These are phyloP conservation scores for Pleurotus eryngii DNA, from an alignment of 768 basidiomycete species.

Conservation along the genomic window DNA sequence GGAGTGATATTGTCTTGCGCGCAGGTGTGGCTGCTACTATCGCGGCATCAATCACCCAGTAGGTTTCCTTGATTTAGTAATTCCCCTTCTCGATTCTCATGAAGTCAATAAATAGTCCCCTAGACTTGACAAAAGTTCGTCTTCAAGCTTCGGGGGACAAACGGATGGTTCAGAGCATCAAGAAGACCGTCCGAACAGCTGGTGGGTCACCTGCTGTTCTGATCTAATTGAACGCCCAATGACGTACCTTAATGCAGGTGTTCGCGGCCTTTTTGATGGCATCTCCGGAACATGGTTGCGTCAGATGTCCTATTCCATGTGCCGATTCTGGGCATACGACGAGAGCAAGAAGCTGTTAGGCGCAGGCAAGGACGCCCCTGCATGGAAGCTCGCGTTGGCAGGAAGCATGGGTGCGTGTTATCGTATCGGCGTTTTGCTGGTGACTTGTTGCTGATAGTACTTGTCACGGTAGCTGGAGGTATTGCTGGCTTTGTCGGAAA, in stretches of 20 bases:
- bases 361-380: conserved; percentile 63
- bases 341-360: conserved; percentile 84
- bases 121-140: conserved; percentile 89
- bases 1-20: neutral
- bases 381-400: conserved; percentile 78
- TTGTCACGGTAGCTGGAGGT: conserved; percentile 56
- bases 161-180: conserved; percentile 79
- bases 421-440: too few relatives aligned
- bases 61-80: conserved; percentile 21
- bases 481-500: conserved; percentile 89
- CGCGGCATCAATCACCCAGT: conserved; percentile 88
- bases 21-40: conserved; percentile 80
- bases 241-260: conserved; percentile 40
- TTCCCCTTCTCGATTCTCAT: neutral
- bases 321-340: conserved; percentile 92
- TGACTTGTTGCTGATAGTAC: too few relatives aligned
- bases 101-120: conserved; percentile 44
- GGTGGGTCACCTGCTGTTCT: conserved; percentile 39
- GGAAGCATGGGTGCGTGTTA: conserved; percentile 77
- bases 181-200: conserved; percentile 79
- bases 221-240: neutral
- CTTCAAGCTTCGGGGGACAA: conserved; percentile 92
- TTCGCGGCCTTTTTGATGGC: conserved; percentile 78
- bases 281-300: conserved; percentile 87
- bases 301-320: conserved; percentile 91